phyloP scores from a whole-genome alignment of 1,139 yeast genomes.

The Candida smagusa region DNA sequence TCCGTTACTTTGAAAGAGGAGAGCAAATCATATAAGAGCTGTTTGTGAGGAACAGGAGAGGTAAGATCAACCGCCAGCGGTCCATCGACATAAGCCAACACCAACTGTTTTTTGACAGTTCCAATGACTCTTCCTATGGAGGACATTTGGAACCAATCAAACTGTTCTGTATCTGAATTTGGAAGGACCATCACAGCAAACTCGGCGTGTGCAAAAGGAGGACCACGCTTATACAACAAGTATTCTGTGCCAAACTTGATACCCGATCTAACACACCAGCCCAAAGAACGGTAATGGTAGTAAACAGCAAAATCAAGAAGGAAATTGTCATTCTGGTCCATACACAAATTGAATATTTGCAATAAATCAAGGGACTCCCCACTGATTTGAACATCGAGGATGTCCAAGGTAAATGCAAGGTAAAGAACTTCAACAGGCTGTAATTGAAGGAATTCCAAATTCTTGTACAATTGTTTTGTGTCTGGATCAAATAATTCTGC shows the following conservation, averaged over 20 bases:
- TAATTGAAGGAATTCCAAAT: constrained; percentile 68
- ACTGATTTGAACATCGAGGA: constrained; percentile 21
- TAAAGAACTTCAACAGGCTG: constrained; percentile 77
- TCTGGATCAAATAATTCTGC: constrained; percentile 30
- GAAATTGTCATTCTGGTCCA: constrained; percentile 23
- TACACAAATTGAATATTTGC: constrained; percentile 29
- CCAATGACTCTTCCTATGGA: constrained; percentile 78
- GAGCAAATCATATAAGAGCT: constrained; percentile 32
- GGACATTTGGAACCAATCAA: constrained; percentile 61
- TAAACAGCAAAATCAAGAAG: constrained; percentile 66
- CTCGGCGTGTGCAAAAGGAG: constrained; percentile 94
- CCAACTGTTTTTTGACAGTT: constrained; percentile 77
- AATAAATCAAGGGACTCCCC: constrained; percentile 12
- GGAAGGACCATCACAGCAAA: constrained; percentile 60
- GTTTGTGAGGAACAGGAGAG: constrained; percentile 6
- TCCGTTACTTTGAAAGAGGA: constrained; percentile 53
- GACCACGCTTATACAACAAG: constrained; percentile 82
- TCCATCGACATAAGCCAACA: constrained; percentile 61
- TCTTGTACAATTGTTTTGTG: constrained; percentile 21
- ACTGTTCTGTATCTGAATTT: constrained; percentile 23
- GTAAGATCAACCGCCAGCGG: constrained; percentile 13
- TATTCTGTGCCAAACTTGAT: constrained; percentile 87
- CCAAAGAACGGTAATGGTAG: constrained; percentile 82
- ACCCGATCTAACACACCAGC: constrained; percentile 95
- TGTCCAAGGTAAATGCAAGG: constrained; percentile 50